Evolutionary conservation across 768 basidiomycete species (phyloP).

Genomic region (Zangia roseola): DNA sequence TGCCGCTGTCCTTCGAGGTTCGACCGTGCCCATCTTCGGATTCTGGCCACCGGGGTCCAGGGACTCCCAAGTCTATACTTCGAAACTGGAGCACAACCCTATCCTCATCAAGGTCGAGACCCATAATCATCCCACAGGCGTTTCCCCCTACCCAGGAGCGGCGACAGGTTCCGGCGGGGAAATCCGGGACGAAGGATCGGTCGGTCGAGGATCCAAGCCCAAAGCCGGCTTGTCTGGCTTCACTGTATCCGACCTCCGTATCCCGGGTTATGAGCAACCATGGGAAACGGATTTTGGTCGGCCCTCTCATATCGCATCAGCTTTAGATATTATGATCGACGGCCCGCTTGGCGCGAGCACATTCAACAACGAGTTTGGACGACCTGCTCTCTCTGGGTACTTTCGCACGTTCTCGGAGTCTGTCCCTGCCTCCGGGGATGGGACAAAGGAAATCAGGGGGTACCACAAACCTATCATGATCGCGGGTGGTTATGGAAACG

Average conservation of each 20-base stretch:
- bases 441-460: constrained; percentile 69
- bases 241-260: constrained; percentile 90
- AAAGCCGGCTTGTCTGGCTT: constrained; percentile 95
- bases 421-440: constrained; percentile 53
- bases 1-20: constrained; percentile 87
- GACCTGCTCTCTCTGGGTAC: constrained; percentile 90
- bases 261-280: constrained; percentile 87
- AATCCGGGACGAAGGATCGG: constrained; percentile 96
- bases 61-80: constrained; percentile 48
- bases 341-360: constrained; percentile 92
- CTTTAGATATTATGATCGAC: constrained; percentile 96
- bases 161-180: constrained; percentile 98
- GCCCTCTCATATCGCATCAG: constrained; percentile 87
- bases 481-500: constrained; percentile 94
- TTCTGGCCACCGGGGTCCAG: constrained; percentile 35
- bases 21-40: constrained; percentile 68
- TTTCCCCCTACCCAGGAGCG: constrained; percentile 97
- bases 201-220: constrained; percentile 91
- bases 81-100: constrained; percentile 68
- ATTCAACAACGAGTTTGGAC: constrained; percentile 98
- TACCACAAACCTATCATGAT: constrained; percentile 99
- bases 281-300: constrained; percentile 96
- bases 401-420: constrained; percentile 92
- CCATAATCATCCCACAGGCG: constrained; percentile 98
- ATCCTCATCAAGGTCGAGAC: constrained; percentile 98